phyloP scores from a whole-genome alignment of 73 alveolate species.

The Tetrahymena borealis region DNA sequence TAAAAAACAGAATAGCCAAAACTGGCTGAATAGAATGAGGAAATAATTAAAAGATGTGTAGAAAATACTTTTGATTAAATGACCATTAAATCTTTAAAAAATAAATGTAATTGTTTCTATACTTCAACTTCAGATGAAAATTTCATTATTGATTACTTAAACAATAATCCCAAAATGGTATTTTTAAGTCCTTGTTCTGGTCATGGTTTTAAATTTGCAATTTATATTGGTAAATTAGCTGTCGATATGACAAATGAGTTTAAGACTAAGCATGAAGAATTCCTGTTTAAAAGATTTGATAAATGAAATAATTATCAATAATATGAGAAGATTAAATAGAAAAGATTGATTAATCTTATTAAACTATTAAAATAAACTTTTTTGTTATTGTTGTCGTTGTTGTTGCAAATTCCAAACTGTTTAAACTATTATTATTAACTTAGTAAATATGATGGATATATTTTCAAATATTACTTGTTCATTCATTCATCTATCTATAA shows the following conservation, averaged over 20 bases:
- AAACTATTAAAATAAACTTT: too few species aligned
- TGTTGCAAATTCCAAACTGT: too few species aligned
- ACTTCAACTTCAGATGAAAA: not conserved
- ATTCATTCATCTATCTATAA: too few species aligned
- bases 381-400: too few species aligned
- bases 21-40: not conserved
- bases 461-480: too few species aligned
- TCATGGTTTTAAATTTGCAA: not conserved
- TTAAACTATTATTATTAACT: too few species aligned
- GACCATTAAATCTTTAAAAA: not conserved
- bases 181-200: not conserved
- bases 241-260: not conserved
- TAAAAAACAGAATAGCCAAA: not conserved
- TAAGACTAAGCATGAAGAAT: not conserved
- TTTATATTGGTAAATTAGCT: not conserved
- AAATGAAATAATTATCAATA: not conserved
- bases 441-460: too few species aligned
- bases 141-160: not conserved
- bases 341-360: not conserved
- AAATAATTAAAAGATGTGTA: not conserved
- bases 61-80: not conserved
- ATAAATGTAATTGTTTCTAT: not conserved
- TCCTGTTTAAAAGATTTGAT: not conserved
- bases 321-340: not conserved
- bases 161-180: not conserved